These are phyloP conservation scores for Fragosphaeria purpurea DNA, from an alignment of 2,329 filamentous ascomycete species.

Conservation along the genomic window DNA sequence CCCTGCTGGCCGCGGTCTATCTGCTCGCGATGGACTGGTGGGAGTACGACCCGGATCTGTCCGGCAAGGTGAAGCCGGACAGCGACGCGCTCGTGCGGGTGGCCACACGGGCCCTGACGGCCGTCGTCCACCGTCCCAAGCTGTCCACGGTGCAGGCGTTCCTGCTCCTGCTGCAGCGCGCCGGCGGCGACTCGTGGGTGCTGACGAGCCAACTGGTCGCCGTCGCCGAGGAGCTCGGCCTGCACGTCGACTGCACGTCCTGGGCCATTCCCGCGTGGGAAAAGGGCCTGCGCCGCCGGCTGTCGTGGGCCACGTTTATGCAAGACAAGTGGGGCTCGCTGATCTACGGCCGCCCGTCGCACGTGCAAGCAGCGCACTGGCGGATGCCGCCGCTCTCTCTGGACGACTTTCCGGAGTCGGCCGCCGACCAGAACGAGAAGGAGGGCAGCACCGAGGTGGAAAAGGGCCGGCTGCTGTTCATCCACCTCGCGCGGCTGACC, in stretches of 20 bases:
- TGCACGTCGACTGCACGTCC: conserved; percentile 75
- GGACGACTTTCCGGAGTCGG: conserved; percentile 28
- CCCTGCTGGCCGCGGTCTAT: conserved; percentile 71
- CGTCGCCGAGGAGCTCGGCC: conserved; percentile 74
- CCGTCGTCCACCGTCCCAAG: conserved; percentile 74
- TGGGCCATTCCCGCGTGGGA: conserved; percentile 91
- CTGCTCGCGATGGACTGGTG: conserved; percentile 69
- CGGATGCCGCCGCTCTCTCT: background rate
- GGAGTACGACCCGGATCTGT: conserved; percentile 59
- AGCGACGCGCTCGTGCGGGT: conserved; percentile 65
- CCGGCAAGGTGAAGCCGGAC: conserved; percentile 44
- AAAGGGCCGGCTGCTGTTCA: conserved; percentile 37
- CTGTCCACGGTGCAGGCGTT: conserved; percentile 72
- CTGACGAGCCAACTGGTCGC: conserved; percentile 81
- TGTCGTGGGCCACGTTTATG: conserved; percentile 89
- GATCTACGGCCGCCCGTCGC: conserved; percentile 55
- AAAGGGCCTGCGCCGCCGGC: conserved; percentile 68
- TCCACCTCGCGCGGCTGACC: conserved; percentile 39
- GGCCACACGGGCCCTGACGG: conserved; percentile 45
- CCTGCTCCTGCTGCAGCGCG: conserved; percentile 59
- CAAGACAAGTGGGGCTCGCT: conserved; percentile 81
- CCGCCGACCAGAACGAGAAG: conserved; percentile 24
- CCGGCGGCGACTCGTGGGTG: conserved; percentile 71
- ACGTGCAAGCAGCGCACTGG: conserved; percentile 4
- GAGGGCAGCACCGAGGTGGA: conserved; percentile 33